Evolutionary conservation across 768 basidiomycete genomes (phyloP), one percentile per base, ranked within the genome.

Genomic region (Hygrophorus pudorinus): DNA sequence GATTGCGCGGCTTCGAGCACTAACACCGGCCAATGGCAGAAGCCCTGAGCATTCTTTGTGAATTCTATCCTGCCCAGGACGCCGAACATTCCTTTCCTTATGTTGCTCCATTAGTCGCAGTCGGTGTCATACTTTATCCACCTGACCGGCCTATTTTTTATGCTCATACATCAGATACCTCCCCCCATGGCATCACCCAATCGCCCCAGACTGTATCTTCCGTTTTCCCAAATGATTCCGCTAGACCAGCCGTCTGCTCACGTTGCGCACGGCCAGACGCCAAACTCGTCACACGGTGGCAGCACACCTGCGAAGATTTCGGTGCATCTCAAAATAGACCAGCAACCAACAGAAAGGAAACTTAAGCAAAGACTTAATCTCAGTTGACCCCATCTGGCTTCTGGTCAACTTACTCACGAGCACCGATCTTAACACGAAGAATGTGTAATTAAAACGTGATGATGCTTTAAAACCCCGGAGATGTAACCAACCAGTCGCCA

Each of bases 31-130:
- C n/a, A 16, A 24, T 49, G 17, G 14, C 50, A 88, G 85, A 82
- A 48, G 73, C 76, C 3, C 59, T 86, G 42, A 62, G 67, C 42
- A 77, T 86, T 32, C 63, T 88, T 27, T 64, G 86, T 0, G 83
- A 86, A 55, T 86, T 85, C 55, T 88, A 86, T 58, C 63, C 65
- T 12, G 73, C 73, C 0, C 84, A 84, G 55, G 79, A 82, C 49
- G 54, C 64, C 10, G 62, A 67, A 42, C 58, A 50, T 12, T 59
- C 61, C 2, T 68, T 71, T 44, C 66, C 75, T 2, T 73, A 81
- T 56, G 61, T 85, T 29, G 57, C 67, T 20, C 49, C 66, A 1
- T 69, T 85, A 27, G 55, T 64, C 41, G 61, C 62, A 50, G 81
- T 85, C 46, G 47, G 78, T 45, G 21, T 41, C 14, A 14, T 41